Base-by-base conservation (phyloP, 164 flowering plant genomes). In the Magnolia kwangsiensis region DNA sequence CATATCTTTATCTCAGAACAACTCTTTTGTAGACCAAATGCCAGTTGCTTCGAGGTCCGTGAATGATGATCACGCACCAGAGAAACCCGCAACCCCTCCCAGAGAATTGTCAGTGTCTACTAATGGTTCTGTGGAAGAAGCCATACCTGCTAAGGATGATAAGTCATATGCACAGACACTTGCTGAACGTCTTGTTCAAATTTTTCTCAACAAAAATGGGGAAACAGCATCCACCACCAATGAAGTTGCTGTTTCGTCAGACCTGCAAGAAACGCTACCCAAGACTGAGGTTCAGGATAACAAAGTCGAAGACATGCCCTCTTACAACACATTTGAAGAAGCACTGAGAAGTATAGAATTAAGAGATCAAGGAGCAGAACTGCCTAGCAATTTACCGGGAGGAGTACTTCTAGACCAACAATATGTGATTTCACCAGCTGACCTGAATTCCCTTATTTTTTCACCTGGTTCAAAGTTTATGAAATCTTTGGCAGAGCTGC, bases 321-420 rank as follows among this genome's bases (percentile, higher is more conserved):
- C 92, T 49, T 74, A 82, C 68, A 71, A 21, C 27, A 84, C 78
- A 51, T 92, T 96, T 86, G 97, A 88, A 69, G 98, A 92, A 75
- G 55, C 78, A 50, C 79, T 96, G 83, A 86, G 76, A 77, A 78
- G 2, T 59, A 67, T 96, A 85, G 88, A 87, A 77, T 80, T 83
- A 19, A 86, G 71, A 80, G 94, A 93, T 73, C 86, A 86, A 78
- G 94, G 78, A 76, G 81, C 71, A 79, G 97, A 89, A 73, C 72
- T 80, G 67, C 97, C 97, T 1, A 79, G 80, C 81, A 89, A 86
- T 83, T 89, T 95, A 79, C 84, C 96, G 0, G 92, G 92, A 78
- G 98, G 98, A 73, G 84, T 91, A 75, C 87, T 92, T 82, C 45
- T 93, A 0, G 98, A 93, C 78, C 93, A 92, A 63, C 70, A 84